Evolutionary conservation across 2,329 filamentous ascomycete genomes (phyloP).

Genomic region (Arachnopeziza araneosa): DNA sequence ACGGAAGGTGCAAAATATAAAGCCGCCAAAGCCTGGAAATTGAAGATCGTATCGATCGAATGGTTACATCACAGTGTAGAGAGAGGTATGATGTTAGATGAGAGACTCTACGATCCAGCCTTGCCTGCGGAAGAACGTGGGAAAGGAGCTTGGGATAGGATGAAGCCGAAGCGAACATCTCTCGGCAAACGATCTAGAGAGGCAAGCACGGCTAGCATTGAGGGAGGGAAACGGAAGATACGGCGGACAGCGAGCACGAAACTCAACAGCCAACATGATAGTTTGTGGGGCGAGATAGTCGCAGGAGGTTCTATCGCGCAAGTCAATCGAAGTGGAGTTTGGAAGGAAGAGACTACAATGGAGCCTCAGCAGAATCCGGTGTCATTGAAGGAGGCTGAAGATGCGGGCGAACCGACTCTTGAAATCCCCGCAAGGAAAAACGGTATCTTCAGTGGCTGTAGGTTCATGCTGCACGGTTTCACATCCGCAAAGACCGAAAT

Average conservation of each 20-base stretch:
- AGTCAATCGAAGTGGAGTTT: constrained; percentile 25
- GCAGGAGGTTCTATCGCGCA: constrained; percentile 36
- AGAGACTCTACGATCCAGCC: constrained; percentile 74
- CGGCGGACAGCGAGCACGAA: constrained; percentile 83
- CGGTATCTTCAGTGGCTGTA: constrained; percentile 38
- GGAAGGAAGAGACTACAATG: constrained; percentile 17
- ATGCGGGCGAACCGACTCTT: neutral
- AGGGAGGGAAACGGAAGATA: constrained; percentile 70
- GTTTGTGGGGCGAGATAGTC: constrained; percentile 88
- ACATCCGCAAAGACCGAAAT: constrained; percentile 33
- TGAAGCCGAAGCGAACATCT: constrained; percentile 40
- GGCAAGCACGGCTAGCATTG: constrained; percentile 37
- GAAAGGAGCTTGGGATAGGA: constrained; percentile 65
- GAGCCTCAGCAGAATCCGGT: neutral
- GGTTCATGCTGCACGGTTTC: constrained; percentile 39
- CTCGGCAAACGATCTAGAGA: constrained; percentile 57
- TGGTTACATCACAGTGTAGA: constrained; percentile 83
- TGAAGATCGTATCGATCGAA: constrained; percentile 72
- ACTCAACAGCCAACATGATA: constrained; percentile 71
- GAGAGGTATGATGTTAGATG: constrained; percentile 86
- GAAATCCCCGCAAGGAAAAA: constrained; percentile 9
- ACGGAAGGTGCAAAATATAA: constrained; percentile 86
- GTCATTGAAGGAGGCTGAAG: neutral
- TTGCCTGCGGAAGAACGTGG: constrained; percentile 68
- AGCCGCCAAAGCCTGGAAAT: constrained; percentile 76